Percentiles rank a stretch among this genome's conserved stretches.
Evolutionary conservation across 257 asterid genomes (phyloP).

Genomic region (Solanum ossicruentum): DNA sequence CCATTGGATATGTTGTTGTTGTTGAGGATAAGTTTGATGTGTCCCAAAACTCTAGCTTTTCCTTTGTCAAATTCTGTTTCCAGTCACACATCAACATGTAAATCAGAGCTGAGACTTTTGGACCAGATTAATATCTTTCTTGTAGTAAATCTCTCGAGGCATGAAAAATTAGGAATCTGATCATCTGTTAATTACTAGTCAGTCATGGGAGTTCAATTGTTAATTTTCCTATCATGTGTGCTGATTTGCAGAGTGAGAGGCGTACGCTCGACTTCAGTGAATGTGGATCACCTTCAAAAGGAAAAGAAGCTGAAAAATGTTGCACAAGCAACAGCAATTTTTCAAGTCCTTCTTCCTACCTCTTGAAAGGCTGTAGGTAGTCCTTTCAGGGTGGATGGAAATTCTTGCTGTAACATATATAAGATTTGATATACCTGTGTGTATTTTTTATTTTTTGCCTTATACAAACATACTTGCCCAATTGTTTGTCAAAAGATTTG

Average conservation of each 20-base stretch:
- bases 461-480: background rate
- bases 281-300: conserved; percentile 63
- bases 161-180: background rate
- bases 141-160: background rate
- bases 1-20: too few relatives aligned
- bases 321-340: conserved; percentile 20
- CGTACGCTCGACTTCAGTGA: conserved; percentile 81
- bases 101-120: background rate
- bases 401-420: background rate
- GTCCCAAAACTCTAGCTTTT: background rate
- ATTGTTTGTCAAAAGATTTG: background rate
- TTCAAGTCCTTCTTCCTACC: conserved; percentile 62
- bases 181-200: background rate
- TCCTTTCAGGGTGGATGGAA: background rate
- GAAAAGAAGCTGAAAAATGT: conserved; percentile 20
- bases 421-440: background rate
- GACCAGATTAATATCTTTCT: background rate
- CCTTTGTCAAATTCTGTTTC: background rate
- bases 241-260: conserved; percentile 46
- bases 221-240: background rate
- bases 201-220: background rate
- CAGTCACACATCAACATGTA: background rate
- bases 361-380: conserved; percentile 65
- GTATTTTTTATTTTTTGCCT: background rate
- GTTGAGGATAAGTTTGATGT: background rate